Evolutionary conservation across 805 yeast species (phyloP), one percentile per base, ranked within the genome.

Genomic region (Wickerhamomyces strasburgensis): DNA sequence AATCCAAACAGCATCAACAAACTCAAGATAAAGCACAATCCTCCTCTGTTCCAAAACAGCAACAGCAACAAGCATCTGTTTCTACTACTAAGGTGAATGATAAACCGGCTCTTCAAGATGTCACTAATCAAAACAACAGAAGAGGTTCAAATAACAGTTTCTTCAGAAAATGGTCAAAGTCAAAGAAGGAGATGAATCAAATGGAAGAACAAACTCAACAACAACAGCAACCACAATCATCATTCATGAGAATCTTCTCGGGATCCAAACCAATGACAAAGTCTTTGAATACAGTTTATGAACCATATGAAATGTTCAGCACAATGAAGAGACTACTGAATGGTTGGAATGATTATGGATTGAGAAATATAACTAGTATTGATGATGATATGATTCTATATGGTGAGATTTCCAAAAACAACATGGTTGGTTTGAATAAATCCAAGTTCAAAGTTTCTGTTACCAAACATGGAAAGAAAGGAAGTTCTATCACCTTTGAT

Each of bases 271-370:
- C 52, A n/a, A 29, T 29, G 13, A 35, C 41, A 14, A 52, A 54
- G 29, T 42, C 64, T 4, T 42, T 57, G 27, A 56, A 64, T 14
- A 55, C 54, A 6, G 60, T 64, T 7, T 49, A 58, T 31, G 57
- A 47, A 26, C 54, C 62, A 40, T 70, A 64, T 19, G 86, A 82
- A 53, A 69, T 82, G 69, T 71, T 73, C 42, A 74, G 75, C 30
- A 86, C 87, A 3, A 61, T 83, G 48, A 70, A 65, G 53, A 75
- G 83, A 30, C 67, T 83, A 38, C 62, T 83, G 46, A 65, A 59
- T 31, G 76, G 81, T 14, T 83, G 93, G 93, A 70, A 75, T 11
- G 75, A 72, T 42, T 81, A 81, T 49, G 90, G 93, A 7, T 60
- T 83, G 49, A 74, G 72, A 46, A 70, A 75, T 42, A 66, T 83